Evolutionary conservation across 768 basidiomycete genomes (phyloP), one percentile per base, ranked within the genome.

Genomic region (Lactarius akahatsu): DNA sequence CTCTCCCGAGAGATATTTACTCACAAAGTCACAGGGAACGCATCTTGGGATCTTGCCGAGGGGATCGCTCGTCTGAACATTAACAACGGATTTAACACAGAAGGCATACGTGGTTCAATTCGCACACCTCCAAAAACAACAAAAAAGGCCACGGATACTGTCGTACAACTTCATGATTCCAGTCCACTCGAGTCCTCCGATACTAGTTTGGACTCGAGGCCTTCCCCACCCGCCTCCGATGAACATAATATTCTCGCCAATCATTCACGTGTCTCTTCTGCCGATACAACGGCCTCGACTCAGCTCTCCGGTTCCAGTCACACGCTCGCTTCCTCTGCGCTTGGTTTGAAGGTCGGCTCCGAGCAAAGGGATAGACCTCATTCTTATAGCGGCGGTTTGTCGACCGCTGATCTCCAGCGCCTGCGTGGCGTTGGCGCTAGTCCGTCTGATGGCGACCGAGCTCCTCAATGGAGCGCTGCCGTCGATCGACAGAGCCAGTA

Each of bases 211-310:
- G 87, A 85, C 71, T 91, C 90, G 2, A 43, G 70, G 58, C 50
- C 69, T 60, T 90, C 90, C 41, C 88, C 90, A 23, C 85, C 87
- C 62, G 77, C 82, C 54, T 82, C 86, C 68, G 88, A 90, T 70
- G 86, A 88, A 75, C 83, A 83, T 66, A 85, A 86, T 71, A 81
- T 78, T 61, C 81, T 85, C 34, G 63, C 71, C 23, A 86, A 88
- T 69, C 91, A 92, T 76, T 92, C 91, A 69, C 86, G 91, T 62
- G 91, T 88, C 61, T 91, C 90, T 32, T 92, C 91, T n/a, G 86
- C 88, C 69, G 91, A 92, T 77, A 88, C 87, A 38, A 82, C 86
- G 34, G 80, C 82, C 58, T 86, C 85, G 73, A 84, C 85, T 63
- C 88, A 85, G 20, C 73, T 79, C 61, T 86, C 85, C 78, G 57